Base-by-base conservation (phyloP, 108 stramenopile genomes). In the Cyclotella sp. region DNA sequence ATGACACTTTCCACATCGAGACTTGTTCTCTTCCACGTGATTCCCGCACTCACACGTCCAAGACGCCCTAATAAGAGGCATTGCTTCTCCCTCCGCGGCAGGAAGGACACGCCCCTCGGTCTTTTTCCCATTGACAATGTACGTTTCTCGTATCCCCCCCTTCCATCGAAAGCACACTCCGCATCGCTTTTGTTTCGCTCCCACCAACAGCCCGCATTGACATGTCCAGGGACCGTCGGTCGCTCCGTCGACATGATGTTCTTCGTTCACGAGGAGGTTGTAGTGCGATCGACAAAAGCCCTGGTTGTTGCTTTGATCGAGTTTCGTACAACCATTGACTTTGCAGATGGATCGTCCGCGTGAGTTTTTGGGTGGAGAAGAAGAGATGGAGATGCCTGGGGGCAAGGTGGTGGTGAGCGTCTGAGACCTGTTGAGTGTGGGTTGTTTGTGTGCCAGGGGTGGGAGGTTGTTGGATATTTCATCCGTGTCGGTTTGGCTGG, bases 281-380 rank as follows among this genome's bases (percentile, higher is more conserved):
- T 47, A 73, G 63, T 79, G 78, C n/a, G 26, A 46, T 18, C 71
- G 47, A 43, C 78, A 79, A 53, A 67, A 79, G 10, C 78, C 78
- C 11, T 72, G 52, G 49, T 67, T 53, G 26, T 55, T 57, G 44
- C 55, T 39, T 39, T 79, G 78, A n/a, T 62, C 69, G n/a, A 77
- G 44, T 46, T 79, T 72, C 3, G 14, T 34, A 55, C 78, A 79
- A 0, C 78, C 78, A 18, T 72, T 42, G 19, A 69, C 78, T 58
- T 68, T 66, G 65, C 78, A 79, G 16, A 73, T 21, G 5, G 51
- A 28, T 45, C 62, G 28, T 40, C 69, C 69, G 26, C 62, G 46
- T 39, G 62, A 45, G 40, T 53, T 55, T 39, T 40, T 70, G 34
- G 29, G 19, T 21, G 41, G 60, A 10, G 26, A 12, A 27, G 66